These are phyloP conservation scores for Sporothrix dimorphospora DNA, from an alignment of 2,329 filamentous ascomycete species.

Conservation along the genomic window DNA sequence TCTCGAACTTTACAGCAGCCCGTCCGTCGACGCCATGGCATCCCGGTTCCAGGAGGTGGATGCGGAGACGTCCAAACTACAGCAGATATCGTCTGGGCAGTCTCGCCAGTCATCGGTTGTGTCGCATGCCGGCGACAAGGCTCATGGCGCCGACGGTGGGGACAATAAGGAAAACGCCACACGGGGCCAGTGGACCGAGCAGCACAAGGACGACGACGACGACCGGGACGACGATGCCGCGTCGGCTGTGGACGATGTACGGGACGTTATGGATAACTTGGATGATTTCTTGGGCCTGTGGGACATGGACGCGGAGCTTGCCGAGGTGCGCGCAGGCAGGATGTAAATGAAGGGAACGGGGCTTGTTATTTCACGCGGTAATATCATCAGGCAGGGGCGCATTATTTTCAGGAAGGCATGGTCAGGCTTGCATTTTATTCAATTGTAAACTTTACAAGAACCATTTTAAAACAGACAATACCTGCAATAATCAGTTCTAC, in stretches of 20 bases:
- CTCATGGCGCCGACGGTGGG: background rate
- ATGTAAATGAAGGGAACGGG: background rate
- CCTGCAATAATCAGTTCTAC: background rate
- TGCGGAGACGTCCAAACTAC: constrained; percentile 23
- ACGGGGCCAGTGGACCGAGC: background rate
- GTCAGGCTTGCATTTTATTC: background rate
- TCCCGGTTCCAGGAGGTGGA: constrained; percentile 55
- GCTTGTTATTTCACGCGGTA: background rate
- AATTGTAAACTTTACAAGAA: background rate
- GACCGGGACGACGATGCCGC: constrained; percentile 19
- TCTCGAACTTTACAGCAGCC: constrained; percentile 40
- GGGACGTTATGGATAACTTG: constrained; percentile 51
- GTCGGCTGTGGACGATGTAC: constrained; percentile 46
- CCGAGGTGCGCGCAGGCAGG: constrained; percentile 36
- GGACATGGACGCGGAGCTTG: constrained; percentile 45
- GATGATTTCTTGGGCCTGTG: constrained; percentile 49
- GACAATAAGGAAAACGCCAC: constrained; percentile 22
- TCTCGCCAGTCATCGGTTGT: constrained; percentile 24
- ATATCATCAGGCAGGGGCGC: constrained; percentile 1
- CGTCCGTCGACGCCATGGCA: constrained; percentile 52
- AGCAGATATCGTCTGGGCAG: constrained; percentile 13
- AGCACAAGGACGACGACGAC: constrained; percentile 26
- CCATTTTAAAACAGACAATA: background rate
- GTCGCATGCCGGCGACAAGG: constrained; percentile 1
- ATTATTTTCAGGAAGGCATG: background rate